phyloP scores from a whole-genome alignment of 441 rosid species.

The Bruguiera hainesii region DNA sequence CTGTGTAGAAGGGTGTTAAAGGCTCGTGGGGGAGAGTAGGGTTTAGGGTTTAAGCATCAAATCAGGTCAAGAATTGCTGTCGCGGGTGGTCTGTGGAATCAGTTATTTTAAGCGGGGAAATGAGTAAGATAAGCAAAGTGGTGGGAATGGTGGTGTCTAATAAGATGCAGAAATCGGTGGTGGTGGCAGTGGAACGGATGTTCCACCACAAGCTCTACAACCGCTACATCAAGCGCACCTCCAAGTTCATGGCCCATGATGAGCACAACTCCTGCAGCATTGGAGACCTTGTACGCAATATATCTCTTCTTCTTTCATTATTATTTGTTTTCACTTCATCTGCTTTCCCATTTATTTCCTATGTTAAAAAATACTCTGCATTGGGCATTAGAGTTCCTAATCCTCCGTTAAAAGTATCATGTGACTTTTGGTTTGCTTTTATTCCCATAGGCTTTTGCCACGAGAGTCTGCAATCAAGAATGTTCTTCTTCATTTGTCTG shows the following conservation, averaged over 20 bases:
- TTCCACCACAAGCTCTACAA: constrained; percentile 78
- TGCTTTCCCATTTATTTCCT: neutral
- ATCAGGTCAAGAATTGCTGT: too few species aligned
- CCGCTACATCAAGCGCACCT: constrained; percentile 89
- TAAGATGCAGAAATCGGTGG: constrained; percentile 97
- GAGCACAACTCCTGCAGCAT: constrained; percentile 69
- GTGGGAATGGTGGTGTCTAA: constrained; percentile 88
- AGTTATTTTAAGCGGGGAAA: neutral
- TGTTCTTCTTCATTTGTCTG: too few species aligned
- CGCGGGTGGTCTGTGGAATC: too few species aligned
- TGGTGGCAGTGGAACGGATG: constrained; percentile 83
- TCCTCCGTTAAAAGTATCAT: too few species aligned
- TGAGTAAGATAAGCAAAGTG: constrained; percentile 24
- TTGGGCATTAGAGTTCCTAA: too few species aligned
- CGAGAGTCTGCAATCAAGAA: too few species aligned
- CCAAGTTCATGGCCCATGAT: constrained; percentile 98
- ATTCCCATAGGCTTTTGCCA: too few species aligned
- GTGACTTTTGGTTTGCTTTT: too few species aligned
- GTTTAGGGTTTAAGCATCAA: too few species aligned
- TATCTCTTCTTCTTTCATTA: neutral
- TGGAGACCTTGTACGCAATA: constrained; percentile 59
- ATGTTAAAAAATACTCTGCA: neutral
- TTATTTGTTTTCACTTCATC: neutral
- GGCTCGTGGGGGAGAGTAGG: too few species aligned
- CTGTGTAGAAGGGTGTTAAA: too few species aligned